Evolutionary conservation across 2,329 filamentous ascomycete genomes (phyloP).

Genomic region (Pseudogymnoascus sp.): DNA sequence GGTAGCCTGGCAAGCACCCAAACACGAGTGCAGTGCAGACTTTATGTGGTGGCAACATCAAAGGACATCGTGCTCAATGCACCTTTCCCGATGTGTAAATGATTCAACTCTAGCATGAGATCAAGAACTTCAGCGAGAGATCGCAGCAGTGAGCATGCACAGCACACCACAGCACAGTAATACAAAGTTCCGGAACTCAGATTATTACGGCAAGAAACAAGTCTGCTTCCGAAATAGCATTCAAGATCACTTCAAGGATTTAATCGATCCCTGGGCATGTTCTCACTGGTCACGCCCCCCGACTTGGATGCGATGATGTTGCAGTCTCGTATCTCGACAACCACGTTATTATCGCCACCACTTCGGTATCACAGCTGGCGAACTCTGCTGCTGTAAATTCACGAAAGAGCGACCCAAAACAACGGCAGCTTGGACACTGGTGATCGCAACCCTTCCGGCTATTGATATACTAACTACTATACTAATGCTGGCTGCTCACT

Average conservation of each 20-base stretch:
- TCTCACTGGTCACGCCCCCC: background rate
- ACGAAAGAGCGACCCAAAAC: background rate
- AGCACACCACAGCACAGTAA: conserved; percentile 20
- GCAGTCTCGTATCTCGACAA: background rate
- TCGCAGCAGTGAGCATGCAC: conserved; percentile 45
- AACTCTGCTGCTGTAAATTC: background rate
- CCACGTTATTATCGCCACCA: background rate
- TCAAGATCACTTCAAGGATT: background rate
- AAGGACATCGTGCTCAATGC: conserved; percentile 7
- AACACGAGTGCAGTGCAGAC: conserved; percentile 29
- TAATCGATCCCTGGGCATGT: background rate
- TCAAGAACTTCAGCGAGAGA: conserved; percentile 34
- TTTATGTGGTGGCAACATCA: conserved; percentile 10
- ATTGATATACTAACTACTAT: conserved; percentile 16
- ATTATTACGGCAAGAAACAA: background rate
- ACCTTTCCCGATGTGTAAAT: background rate
- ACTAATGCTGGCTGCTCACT: conserved; percentile 52
- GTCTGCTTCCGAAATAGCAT: background rate
- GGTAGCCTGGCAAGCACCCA: conserved; percentile 49
- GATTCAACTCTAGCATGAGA: conserved; percentile 17
- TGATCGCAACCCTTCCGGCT: background rate
- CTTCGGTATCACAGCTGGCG: background rate
- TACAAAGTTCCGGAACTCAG: background rate
- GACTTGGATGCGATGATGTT: background rate
- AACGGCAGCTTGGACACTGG: background rate